These are phyloP conservation scores for Phytophthora cryptogea DNA, from an alignment of 352 stramenopile species.

Conservation along the genomic window DNA sequence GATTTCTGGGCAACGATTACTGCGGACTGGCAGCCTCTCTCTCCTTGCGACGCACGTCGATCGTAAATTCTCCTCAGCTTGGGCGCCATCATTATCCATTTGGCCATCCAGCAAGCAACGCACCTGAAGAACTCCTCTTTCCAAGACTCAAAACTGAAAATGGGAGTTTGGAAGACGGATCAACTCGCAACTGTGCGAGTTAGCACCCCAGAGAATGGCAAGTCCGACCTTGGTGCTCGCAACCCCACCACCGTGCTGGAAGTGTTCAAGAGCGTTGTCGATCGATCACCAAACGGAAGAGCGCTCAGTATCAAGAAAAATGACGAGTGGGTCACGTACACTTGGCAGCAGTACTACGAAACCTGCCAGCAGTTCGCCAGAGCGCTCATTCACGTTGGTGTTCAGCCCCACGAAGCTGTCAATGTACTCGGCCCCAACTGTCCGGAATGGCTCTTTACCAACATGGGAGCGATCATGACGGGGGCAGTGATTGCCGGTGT, in stretches of 20 bases:
- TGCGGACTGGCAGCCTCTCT: not conserved
- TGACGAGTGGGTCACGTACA: conserved; percentile 56
- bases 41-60: not conserved
- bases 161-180: conserved; percentile 31
- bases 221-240: conserved; percentile 29
- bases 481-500: conserved; percentile 81
- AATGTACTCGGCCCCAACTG: conserved; percentile 87
- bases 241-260: conserved; percentile 40
- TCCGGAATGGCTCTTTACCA: conserved; percentile 85
- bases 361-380: conserved; percentile 70
- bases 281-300: conserved; percentile 24
- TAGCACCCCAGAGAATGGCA: conserved; percentile 14
- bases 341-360: conserved; percentile 82
- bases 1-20: conserved; percentile 13
- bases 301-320: conserved; percentile 49
- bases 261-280: conserved; percentile 45
- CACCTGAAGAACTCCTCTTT: not conserved
- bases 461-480: conserved; percentile 79
- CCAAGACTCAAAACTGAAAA: conserved; percentile 1
- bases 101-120: not conserved
- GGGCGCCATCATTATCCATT: conserved; percentile 20
- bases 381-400: conserved; percentile 71
- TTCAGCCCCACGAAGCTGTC: conserved; percentile 72
- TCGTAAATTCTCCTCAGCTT: conserved; percentile 9
- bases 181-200: conserved; percentile 26